Conservation (phyloP, 768 basidiomycete species). For the Botryobasidium botryosum region DNA sequence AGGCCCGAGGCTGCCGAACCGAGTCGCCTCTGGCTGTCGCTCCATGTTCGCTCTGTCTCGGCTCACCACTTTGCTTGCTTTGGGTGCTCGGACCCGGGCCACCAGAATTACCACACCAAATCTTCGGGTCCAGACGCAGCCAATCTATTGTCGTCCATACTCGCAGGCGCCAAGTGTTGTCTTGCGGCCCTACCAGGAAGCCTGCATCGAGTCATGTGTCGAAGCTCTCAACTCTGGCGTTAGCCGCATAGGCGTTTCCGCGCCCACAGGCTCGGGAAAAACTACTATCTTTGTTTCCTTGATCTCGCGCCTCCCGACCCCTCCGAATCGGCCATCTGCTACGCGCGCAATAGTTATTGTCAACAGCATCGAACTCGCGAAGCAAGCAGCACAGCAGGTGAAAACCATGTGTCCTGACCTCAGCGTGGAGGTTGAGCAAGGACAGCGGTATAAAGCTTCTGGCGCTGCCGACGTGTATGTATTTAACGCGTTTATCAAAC, state of each 20-base stretch:
- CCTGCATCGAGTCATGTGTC: constrained; percentile 60
- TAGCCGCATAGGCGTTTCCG: constrained; percentile 64
- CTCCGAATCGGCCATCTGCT: constrained; percentile 27
- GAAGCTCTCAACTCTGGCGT: constrained; percentile 50
- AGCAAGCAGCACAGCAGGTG: constrained; percentile 67
- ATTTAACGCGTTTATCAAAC: not conserved
- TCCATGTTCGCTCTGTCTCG: no score
- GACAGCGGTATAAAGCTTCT: constrained; percentile 48
- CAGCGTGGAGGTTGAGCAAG: constrained; percentile 88
- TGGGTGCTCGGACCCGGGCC: no score
- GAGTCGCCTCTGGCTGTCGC: no score
- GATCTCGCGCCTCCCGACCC: constrained; percentile 42
- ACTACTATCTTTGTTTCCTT: constrained; percentile 84
- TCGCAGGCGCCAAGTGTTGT: not conserved
- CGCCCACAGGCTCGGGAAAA: constrained; percentile 76
- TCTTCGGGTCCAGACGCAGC: no score
- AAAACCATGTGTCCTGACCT: constrained; percentile 46
- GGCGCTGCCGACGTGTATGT: constrained; percentile 75
- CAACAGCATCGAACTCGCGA: constrained; percentile 76
- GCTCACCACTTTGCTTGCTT: no score
- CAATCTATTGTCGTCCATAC: no score
- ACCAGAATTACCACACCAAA: no score
- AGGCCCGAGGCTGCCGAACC: no score
- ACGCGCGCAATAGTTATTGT: constrained; percentile 65
- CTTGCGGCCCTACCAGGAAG: constrained; percentile 82